Evolutionary conservation across 768 basidiomycete genomes (phyloP).

Genomic region (Phlegmacium glaucopus): DNA sequence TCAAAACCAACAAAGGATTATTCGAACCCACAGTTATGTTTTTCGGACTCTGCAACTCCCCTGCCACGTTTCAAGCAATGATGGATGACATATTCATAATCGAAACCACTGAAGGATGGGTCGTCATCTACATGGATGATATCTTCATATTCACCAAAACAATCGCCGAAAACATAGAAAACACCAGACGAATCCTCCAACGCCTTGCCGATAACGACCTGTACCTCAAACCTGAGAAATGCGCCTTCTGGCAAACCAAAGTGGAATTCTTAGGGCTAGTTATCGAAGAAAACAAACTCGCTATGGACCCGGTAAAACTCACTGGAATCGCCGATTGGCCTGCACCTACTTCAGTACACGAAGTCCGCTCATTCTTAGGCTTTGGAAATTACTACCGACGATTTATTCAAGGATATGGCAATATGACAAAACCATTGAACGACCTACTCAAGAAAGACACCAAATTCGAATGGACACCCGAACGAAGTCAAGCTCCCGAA

Average conservation of each 20-base stretch:
- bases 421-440: no score
- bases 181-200: constrained; percentile 18
- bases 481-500: no score
- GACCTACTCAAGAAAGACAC: no score
- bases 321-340: constrained; percentile 28
- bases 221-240: constrained; percentile 33
- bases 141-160: constrained; percentile 6
- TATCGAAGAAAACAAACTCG: no score
- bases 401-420: no score
- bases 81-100: constrained; percentile 14
- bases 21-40: constrained; percentile 19
- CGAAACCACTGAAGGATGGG: background rate
- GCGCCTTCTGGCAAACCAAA: constrained; percentile 20
- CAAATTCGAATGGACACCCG: no score
- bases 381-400: no score
- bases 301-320: constrained; percentile 33
- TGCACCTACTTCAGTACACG: no score
- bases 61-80: constrained; percentile 12
- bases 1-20: constrained; percentile 26
- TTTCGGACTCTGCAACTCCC: constrained; percentile 14
- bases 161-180: background rate
- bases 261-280: constrained; percentile 31
- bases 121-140: constrained; percentile 14
- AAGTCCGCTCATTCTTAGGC: no score
- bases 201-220: constrained; percentile 32